phyloP scores from a whole-genome alignment of 306 rosid species.

The Cotoneaster glaucophyllus region DNA sequence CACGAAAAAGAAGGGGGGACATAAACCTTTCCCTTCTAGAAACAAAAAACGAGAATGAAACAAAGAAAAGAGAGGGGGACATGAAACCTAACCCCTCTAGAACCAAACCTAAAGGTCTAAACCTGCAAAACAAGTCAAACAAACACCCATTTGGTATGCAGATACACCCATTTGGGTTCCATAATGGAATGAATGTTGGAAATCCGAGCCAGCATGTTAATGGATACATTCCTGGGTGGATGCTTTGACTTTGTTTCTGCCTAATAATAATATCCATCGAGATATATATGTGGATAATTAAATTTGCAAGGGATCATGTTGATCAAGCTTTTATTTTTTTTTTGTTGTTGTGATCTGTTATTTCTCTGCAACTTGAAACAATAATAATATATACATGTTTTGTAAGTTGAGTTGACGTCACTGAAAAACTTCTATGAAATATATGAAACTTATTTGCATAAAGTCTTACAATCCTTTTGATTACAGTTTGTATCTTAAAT shows the following conservation, averaged over 20 bases:
- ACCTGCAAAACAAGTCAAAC: no score
- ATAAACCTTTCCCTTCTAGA: no score
- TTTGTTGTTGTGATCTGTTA: not conserved
- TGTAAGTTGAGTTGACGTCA: not conserved
- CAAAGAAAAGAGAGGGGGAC: no score
- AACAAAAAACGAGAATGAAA: no score
- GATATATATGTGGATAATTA: not conserved
- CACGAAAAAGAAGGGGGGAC: no score
- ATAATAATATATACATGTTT: not conserved
- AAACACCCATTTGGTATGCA: no score
- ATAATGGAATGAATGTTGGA: slow-evolving; percentile 31
- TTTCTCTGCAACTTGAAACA: not conserved
- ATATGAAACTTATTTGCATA: not conserved
- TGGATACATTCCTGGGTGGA: slow-evolving; percentile 61
- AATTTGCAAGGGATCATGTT: not conserved
- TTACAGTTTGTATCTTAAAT: not conserved
- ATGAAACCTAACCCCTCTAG: no score
- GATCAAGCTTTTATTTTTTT: not conserved
- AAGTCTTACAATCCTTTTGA: not conserved
- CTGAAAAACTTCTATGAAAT: not conserved
- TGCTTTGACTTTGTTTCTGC: slow-evolving; percentile 34
- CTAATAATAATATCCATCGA: no score
- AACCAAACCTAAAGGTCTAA: no score
- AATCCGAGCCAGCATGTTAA: slow-evolving; percentile 32
- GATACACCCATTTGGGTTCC: slow-evolving; percentile 36